Base-by-base conservation (phyloP, 2,329 filamentous ascomycete genomes). In the Pseudopithomyces chartarum region DNA sequence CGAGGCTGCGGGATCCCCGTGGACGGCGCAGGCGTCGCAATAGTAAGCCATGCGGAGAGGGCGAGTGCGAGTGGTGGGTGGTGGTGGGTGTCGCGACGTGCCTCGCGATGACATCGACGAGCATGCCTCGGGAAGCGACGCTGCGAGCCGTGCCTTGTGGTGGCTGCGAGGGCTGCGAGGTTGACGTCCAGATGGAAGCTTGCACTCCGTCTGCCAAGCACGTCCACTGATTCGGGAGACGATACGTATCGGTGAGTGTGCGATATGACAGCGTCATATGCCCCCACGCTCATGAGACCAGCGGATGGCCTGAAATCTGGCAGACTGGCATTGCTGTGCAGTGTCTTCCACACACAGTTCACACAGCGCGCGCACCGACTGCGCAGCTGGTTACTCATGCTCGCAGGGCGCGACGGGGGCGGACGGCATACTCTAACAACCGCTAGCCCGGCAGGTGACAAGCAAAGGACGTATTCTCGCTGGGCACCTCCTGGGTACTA, bases 221-320 rank as follows among this genome's bases (percentile, higher is more conserved):
- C 22, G 22, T 42, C 48, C 48, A 33, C 17, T 34, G 23, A 38
- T 23, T 26, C 26, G 13, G 15, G 22, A 40, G 47, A 22, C 36
- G 38, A 51, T 26, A 26, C 12, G 26, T 42, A 42, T 42, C 38
- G 48, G 15, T 51, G 48, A 51, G 48, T 51, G 36, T 43, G 48
- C 48, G 48, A 51, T 51, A 51, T 51, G 48, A 51, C 48, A 23
- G 47, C 42, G 22, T 43, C 40, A 43, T 23, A 23, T 26, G 19
- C 40, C 40, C 40, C 40, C 40, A 43, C 40, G 20, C 40, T 11
- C 40, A 23, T 43, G 40, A 43, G 40, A 23, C 40, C 40, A 23
- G 40, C 6, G 40, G 40, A 43, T 23, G 19, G 40, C 39, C 34
- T 38, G 39, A 42, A 42, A 42, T 42, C 39, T 44, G 42, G 20